These are phyloP conservation scores for Alternaria solani DNA, from an alignment of 2,329 filamentous ascomycete species.

Conservation along the genomic window DNA sequence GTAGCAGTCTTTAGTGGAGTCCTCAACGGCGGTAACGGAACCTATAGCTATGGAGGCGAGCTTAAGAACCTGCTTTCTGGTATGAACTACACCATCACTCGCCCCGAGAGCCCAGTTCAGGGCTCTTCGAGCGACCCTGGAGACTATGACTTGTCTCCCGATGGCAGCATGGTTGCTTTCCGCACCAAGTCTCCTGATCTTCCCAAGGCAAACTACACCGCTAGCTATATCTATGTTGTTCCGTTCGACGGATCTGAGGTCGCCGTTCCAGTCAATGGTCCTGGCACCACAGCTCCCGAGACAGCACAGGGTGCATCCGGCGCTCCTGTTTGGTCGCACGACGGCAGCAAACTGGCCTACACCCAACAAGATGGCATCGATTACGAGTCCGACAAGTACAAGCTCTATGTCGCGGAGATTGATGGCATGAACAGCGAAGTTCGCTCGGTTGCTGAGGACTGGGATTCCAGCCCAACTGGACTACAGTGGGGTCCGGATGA, in stretches of 20 bases:
- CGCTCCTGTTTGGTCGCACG: conserved; percentile 75
- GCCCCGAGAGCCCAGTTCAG: conserved; percentile 72
- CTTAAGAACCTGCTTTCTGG: conserved; percentile 66
- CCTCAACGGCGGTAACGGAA: conserved; percentile 54
- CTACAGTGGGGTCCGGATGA: conserved; percentile 43
- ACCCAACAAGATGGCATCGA: conserved; percentile 70
- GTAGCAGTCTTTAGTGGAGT: conserved; percentile 78
- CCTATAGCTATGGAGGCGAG: conserved; percentile 38
- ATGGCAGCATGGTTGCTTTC: conserved; percentile 71
- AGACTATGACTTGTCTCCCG: conserved; percentile 77
- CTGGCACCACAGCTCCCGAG: conserved; percentile 39
- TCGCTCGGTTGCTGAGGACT: conserved; percentile 41
- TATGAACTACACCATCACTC: conserved; percentile 60
- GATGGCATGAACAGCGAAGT: conserved; percentile 39
- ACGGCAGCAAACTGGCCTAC: conserved; percentile 76
- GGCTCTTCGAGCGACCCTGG: conserved; percentile 75
- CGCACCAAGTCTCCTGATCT: conserved; percentile 77
- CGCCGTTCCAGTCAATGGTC: conserved; percentile 44
- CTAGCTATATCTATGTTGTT: conserved; percentile 80
- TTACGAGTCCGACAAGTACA: conserved; percentile 82
- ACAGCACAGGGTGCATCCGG: conserved; percentile 69
- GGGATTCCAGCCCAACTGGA: conserved; percentile 44
- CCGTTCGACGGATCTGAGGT: conserved; percentile 68
- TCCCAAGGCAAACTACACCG: conserved; percentile 78
- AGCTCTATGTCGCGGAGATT: conserved; percentile 52